Conservation (phyloP, 2,329 filamentous ascomycete species). For the Penicillium glabrum region DNA sequence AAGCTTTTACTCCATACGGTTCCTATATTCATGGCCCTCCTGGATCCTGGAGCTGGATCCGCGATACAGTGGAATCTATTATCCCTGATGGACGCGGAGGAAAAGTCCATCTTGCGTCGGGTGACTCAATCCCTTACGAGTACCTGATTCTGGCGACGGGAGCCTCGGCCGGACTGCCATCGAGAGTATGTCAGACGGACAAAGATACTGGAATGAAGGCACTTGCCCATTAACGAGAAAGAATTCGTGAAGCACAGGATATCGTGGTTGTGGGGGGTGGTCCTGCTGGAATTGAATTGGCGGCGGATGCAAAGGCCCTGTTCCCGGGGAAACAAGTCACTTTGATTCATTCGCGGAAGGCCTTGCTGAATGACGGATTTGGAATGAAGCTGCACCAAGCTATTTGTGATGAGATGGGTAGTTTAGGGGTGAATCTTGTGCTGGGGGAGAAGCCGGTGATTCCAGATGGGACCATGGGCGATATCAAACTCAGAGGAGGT, state of each 20-base stretch:
- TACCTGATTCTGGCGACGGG: slow-evolving; percentile 62
- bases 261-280: slow-evolving; percentile 58
- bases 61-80: slow-evolving; percentile 45
- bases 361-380: slow-evolving; percentile 55
- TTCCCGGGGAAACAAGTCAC: slow-evolving; percentile 59
- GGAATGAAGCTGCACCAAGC: slow-evolving; percentile 41
- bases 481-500: slow-evolving; percentile 11
- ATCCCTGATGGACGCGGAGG: slow-evolving; percentile 13
- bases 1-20: slow-evolving; percentile 62
- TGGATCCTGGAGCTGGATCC: slow-evolving; percentile 42
- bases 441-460: slow-evolving; percentile 49
- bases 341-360: slow-evolving; percentile 58
- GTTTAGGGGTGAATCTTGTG: slow-evolving; percentile 53
- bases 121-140: slow-evolving; percentile 52
- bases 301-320: slow-evolving; percentile 44
- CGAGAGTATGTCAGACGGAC: slow-evolving; percentile 46
- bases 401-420: slow-evolving; percentile 43
- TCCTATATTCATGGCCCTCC: slow-evolving; percentile 39
- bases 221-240: slow-evolving; percentile 32
- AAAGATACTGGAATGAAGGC: slow-evolving; percentile 46
- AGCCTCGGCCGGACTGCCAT: slow-evolving; percentile 50
- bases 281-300: slow-evolving; percentile 62
- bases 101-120: slow-evolving; percentile 44
- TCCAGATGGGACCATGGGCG: slow-evolving; percentile 31
- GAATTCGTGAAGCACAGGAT: background rate